phyloP scores from a whole-genome alignment of 2,329 filamentous ascomycete species.

The Hortaea werneckii region DNA sequence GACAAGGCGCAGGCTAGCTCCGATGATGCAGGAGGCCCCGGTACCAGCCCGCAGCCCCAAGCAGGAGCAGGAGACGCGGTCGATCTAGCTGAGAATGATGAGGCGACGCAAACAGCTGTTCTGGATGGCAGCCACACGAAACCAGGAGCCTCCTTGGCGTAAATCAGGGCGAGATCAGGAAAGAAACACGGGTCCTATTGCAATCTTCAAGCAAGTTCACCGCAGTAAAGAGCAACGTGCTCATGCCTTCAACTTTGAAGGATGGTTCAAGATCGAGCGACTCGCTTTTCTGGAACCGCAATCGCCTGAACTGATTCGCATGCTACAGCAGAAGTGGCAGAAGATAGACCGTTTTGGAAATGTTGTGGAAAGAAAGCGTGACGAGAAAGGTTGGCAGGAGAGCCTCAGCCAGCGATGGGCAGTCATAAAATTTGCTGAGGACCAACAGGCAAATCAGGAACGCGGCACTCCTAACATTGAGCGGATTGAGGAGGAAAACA shows the following conservation, averaged over 20 bases:
- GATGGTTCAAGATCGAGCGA: constrained; percentile 15
- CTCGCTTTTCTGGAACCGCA: constrained; percentile 16
- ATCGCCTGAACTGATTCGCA: constrained; percentile 14
- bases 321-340: constrained; percentile 24
- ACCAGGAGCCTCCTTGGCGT: too few species aligned
- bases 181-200: constrained; percentile 6
- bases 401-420: constrained; percentile 20
- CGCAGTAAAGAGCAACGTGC: background rate
- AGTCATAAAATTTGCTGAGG: constrained; percentile 22
- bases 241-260: constrained; percentile 14
- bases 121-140: background rate
- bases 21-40: background rate
- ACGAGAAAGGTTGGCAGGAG: constrained; percentile 13
- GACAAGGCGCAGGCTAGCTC: background rate
- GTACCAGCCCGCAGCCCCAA: background rate
- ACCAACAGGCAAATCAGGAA: constrained; percentile 17
- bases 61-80: background rate
- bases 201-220: constrained; percentile 17
- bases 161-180: background rate
- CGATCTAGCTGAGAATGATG: background rate
- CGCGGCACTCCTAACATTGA: constrained; percentile 12
- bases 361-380: constrained; percentile 8
- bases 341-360: constrained; percentile 9
- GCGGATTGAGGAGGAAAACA: constrained; percentile 4
- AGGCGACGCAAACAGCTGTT: background rate